These are phyloP conservation scores for Debaryomyces robertsiae DNA, from an alignment of 1,139 yeast genomes.

Conservation along the genomic window DNA sequence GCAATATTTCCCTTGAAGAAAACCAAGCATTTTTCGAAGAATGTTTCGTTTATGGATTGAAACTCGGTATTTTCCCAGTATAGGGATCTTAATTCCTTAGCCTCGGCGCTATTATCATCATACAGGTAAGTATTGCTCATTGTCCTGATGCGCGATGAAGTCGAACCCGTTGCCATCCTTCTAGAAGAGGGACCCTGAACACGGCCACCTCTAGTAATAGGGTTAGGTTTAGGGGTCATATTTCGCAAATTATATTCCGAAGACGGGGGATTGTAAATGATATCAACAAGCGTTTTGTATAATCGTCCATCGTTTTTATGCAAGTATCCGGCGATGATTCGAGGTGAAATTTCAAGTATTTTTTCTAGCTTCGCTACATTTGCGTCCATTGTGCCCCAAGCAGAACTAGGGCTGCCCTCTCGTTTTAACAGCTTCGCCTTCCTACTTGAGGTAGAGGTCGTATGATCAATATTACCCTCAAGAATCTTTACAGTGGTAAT, in stretches of 20 bases:
- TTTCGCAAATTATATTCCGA: slow-evolving; percentile 11
- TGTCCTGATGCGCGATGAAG: too few species aligned
- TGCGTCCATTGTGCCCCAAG: slow-evolving; percentile 6
- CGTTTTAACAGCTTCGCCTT: neutral
- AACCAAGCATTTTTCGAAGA: slow-evolving; percentile 37
- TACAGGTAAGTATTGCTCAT: slow-evolving; percentile 13
- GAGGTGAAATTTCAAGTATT: slow-evolving; percentile 7
- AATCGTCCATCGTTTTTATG: slow-evolving; percentile 22
- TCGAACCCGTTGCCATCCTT: neutral
- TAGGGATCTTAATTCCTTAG: slow-evolving; percentile 21
- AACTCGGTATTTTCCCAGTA: slow-evolving; percentile 26
- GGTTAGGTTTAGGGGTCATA: slow-evolving; percentile 3
- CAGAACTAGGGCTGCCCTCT: neutral
- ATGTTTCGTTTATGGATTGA: slow-evolving; percentile 26
- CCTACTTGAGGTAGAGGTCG: neutral
- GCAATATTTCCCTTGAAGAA: slow-evolving; percentile 44
- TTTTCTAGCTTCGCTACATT: slow-evolving; percentile 3
- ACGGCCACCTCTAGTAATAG: slow-evolving; percentile 23
- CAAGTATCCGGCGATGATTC: slow-evolving; percentile 12
- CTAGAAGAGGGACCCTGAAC: slow-evolving; percentile 21
- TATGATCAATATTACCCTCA: neutral
- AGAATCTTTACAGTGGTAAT: slow-evolving; percentile 12
- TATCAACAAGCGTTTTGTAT: slow-evolving; percentile 29
- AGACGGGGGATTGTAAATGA: slow-evolving; percentile 20
- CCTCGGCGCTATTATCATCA: slow-evolving; percentile 19